Base-by-base conservation (phyloP, 345 rosid genomes). In the Acer yangbiense region DNA sequence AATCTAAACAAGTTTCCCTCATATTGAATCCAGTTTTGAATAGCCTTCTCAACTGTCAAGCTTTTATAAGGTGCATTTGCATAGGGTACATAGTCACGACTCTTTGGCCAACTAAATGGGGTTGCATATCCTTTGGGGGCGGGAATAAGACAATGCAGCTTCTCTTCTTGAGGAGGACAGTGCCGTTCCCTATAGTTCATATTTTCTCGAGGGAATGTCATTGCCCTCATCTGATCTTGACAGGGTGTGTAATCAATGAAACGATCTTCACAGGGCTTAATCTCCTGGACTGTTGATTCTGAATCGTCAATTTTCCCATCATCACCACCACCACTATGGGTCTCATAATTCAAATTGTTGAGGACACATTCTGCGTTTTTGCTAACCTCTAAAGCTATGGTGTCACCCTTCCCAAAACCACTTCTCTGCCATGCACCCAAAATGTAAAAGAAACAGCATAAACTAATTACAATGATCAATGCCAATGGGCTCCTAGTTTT, bases 391-490 rank as follows among this genome's bases (percentile, higher is more conserved):
- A 83, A 25, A 13, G 90, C 90, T 67, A 88, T 86, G 68, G 83
- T 85, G 71, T 87, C 91, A 18, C 92, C 93, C 84, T 87, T 89
- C 65, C 95, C 93, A 54, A 88, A 89, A 35, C 90, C 92, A 83
- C 90, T 91, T 76, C 87, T 80, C 77, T 89, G 95, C 95, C 95
- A 91, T 65, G 93, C 89, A 44, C 95, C 93, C 83, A 91, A 71
- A 27, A 90, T 82, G 72, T 86, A 90, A 76, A 90, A 90, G 86
- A 88, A 88, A 77, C 90, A 80, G 57, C 91, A 90, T 32, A 90
- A 75, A 67, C 87, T 89, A 74, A 83, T 83, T 14, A 86, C 79
- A 18, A 89, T 79, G 46, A 89, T 81, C 21, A 91, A 85, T 57
- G 84, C 81, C 21, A 84, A 29, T 8, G 91, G 74, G 68, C 89